Percentiles rank a stretch among this genome's conserved stretches.
These are phyloP conservation scores for Crithidia fasciculata DNA, from an alignment of 208 protist genomes.

Conservation along the genomic window DNA sequence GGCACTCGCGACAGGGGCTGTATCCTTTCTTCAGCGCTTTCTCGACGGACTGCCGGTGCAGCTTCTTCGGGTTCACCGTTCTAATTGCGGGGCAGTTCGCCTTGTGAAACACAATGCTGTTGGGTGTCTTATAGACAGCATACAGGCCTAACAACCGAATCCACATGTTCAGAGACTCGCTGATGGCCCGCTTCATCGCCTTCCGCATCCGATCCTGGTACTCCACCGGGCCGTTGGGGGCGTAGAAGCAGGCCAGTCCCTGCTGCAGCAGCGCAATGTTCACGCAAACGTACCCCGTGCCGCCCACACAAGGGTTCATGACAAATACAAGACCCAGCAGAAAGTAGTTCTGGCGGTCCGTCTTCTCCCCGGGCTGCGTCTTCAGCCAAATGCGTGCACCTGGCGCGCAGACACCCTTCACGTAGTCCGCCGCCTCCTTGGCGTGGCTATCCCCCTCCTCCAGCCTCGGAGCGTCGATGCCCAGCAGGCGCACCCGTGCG, in stretches of 20 bases:
- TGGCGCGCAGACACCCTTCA: conserved; percentile 44
- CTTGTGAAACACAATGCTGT: conserved; percentile 59
- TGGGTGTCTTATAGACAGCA: conserved; percentile 39
- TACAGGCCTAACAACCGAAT: conserved; percentile 34
- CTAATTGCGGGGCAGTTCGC: conserved; percentile 30
- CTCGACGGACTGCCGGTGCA: conserved; percentile 18
- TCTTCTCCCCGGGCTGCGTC: conserved; percentile 14
- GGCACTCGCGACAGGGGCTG: conserved; percentile 57
- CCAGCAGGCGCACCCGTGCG: conserved; percentile 51
- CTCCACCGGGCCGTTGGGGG: conserved; percentile 23
- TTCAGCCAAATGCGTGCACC: conserved; percentile 38
- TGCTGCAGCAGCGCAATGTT: conserved; percentile 58
- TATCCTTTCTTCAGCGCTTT: conserved; percentile 44
- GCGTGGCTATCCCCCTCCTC: conserved; percentile 53
- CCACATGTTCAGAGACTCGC: conserved; percentile 45
- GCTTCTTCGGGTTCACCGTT: conserved; percentile 11
- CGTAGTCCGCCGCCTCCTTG: conserved; percentile 46
- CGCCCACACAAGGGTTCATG: conserved; percentile 20
- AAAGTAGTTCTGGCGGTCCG: conserved; percentile 43
- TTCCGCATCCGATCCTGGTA: conserved; percentile 35
- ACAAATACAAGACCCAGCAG: conserved; percentile 57
- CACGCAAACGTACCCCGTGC: conserved; percentile 47
- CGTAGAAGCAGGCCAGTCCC: conserved; percentile 54
- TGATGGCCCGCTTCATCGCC: conserved; percentile 19
- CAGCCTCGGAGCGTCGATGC: conserved; percentile 61